Evolutionary conservation across 345 rosid genomes (phyloP), one percentile per base, ranked within the genome.

Genomic region (Citrus sp.): DNA sequence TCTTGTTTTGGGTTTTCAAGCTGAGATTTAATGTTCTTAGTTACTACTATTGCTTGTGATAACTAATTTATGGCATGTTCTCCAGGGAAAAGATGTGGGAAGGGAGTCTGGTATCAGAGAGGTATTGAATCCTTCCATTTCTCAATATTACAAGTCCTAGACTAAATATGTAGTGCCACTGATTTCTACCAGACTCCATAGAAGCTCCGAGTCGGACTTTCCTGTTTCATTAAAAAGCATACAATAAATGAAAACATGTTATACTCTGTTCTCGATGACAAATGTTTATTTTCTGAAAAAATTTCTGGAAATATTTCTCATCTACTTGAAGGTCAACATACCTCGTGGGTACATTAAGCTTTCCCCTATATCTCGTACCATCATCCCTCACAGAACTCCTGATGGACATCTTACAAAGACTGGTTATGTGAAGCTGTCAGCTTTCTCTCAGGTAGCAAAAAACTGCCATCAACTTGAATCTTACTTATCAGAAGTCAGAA

Each of bases 301-400:
- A 78, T 62, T 69, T 65, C 40, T 78, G 46, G 32, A 69, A 70
- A 24, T 55, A 46, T 69, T 7, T 58, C 37, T 74, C 28, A 25
- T 81, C 60, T 82, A 51, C 84, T 54, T 85, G 81, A 82, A 94
- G 98, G 91, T 94, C 80, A 87, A 87, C 73, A 73, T 93, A 74
- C 89, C 91, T 22, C 94, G 98, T 35, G 97, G 89, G 77, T 82
- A 88, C 87, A 91, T 93, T 77, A 92, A 82, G 84, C 84, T 94
- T 59, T 94, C 97, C 67, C 93, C 94, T 0, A 85, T 94, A 83
- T 90, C 94, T 32, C 91, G 94, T 80, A 83, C 97, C 69, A 87
- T 94, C 84, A 94, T 94, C 80, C 90, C 92, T 55, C 98, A 94
- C 82, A 89, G 79, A 74, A 85, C 90, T 73, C 90, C 88, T 7